Evolutionary conservation across 257 asterid genomes (phyloP), one percentile per base, ranked within the genome.

Genomic region (Solanum acaule): DNA sequence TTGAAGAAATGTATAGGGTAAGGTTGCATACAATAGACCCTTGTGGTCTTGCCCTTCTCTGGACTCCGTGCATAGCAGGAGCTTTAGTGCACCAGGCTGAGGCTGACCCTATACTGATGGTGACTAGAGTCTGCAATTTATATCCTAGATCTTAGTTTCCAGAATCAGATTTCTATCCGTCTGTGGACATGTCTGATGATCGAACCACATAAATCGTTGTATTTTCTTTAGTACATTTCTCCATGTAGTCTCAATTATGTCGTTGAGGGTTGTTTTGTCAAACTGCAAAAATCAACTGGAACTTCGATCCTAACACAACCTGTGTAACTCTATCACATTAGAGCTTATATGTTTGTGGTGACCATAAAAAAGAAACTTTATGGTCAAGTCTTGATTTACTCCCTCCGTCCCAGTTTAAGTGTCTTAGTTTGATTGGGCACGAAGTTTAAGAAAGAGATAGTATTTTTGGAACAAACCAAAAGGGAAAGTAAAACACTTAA

Each of bases 281-380:
- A 38, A 77, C 34, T n/a, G 61, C 3, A 77, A 7, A 38, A 23
- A 77, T 38, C 59, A 40, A 9, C 14, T 8, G 34, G 84, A 77
- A 77, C 23, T 22, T 40, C 23, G 35, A 40, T 77, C 59, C 84
- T n/a, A 6, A 77, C 61, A 38, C 61, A 12, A 4, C 3, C 52
- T 37, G 31, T 37, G 56, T 75, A 75, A 75, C 83, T 37, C 7
- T 22, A 75, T 75, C 52, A 75, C 33, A 75, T 75, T n/a, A 77
- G 84, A 77, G 61, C 35, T 77, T 77, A 38, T 38, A 40, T 77
- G 59, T 77, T 40, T 40, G 13, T 77, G 84, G 84, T 5, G 84
- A 40, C 59, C 22, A 1, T 13, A 23, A 77, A 33, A 76, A 77
- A 38, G 59, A 40, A 25, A 78, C 25, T 25, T 78, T 15, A 0